Base-by-base conservation (phyloP, 495 filamentous ascomycete genomes). In the Penicillium cinerascens region DNA sequence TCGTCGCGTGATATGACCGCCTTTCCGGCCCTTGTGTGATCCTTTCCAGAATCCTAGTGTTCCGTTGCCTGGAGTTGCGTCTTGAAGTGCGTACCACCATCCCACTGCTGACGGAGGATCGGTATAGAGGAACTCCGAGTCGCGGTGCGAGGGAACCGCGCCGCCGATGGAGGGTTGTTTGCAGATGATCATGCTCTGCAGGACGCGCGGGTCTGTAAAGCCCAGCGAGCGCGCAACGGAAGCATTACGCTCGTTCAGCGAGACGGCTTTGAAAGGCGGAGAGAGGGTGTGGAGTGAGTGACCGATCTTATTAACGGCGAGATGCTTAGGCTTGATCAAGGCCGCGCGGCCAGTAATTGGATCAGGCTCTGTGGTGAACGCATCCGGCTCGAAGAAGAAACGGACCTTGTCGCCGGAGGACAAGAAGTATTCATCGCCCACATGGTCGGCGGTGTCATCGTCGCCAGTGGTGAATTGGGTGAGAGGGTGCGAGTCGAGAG, bases 151-250 rank as follows among this genome's bases (percentile, higher is more conserved):
- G 2, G 82, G 88, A 35, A 97, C 93, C 0, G 84, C 82, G 15
- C 87, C 93, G 20, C 93, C 93, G 33, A 98, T 97, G 66, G 91
- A 88, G 7, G 93, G 92, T 70, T 97, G 93, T 66, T 98, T 98
- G 80, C 89, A 95, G 56, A 98, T 98, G 7, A 97, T 79, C 93
- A 98, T 98, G 60, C 87, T 91, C 75, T 98, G 93, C 52, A 98
- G 75, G 1, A 87, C 78, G 33, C 75, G 71, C 0, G 93, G 91
- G 61, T 93, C 85, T 0, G 47, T 51, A 70, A 95, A 96, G 1
- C 85, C 83, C 11, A 98, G 71, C 1, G 76, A 78, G 15, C 70
- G 70, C 6, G 92, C 91, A 21, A 98, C 84, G 13, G 77, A 78
- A 1, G 82, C 82, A 59, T 86, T 79, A 15, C 71, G 61, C 27